phyloP scores from a whole-genome alignment of 257 asterid genomes.

The Salvia splendens region DNA sequence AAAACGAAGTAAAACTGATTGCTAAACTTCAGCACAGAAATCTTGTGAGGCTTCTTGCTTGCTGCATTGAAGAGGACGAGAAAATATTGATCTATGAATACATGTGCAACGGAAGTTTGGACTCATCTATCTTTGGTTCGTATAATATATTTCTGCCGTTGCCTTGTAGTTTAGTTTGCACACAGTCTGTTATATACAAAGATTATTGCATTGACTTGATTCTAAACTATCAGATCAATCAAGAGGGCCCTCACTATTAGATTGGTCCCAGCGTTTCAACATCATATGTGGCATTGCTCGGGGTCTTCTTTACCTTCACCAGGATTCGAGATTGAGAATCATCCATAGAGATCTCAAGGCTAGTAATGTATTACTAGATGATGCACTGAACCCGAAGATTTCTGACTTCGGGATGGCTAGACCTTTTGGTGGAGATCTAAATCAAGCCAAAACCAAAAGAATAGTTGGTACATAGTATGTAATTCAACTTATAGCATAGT shows the following conservation, averaged over 20 bases:
- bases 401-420: slow-evolving; percentile 44
- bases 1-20: slow-evolving; percentile 45
- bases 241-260: slow-evolving; percentile 21
- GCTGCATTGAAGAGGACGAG: slow-evolving; percentile 47
- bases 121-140: slow-evolving; percentile 45
- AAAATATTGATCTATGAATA: slow-evolving; percentile 48
- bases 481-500: background rate
- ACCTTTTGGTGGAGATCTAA: slow-evolving; percentile 34
- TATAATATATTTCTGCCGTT: background rate
- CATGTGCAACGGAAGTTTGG: slow-evolving; percentile 46
- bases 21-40: slow-evolving; percentile 54
- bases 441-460: slow-evolving; percentile 27
- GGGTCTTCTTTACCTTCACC: slow-evolving; percentile 48
- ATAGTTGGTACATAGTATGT: slow-evolving; percentile 41
- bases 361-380: slow-evolving; percentile 45
- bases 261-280: slow-evolving; percentile 39
- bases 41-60: slow-evolving; percentile 51
- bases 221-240: slow-evolving; percentile 34
- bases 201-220: background rate
- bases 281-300: slow-evolving; percentile 39
- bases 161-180: background rate
- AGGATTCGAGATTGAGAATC: slow-evolving; percentile 45
- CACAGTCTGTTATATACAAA: background rate
- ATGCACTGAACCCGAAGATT: slow-evolving; percentile 37
- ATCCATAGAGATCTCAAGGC: slow-evolving; percentile 45